Evolutionary conservation across 768 basidiomycete species (phyloP).

Genomic region (Russula emetica): DNA sequence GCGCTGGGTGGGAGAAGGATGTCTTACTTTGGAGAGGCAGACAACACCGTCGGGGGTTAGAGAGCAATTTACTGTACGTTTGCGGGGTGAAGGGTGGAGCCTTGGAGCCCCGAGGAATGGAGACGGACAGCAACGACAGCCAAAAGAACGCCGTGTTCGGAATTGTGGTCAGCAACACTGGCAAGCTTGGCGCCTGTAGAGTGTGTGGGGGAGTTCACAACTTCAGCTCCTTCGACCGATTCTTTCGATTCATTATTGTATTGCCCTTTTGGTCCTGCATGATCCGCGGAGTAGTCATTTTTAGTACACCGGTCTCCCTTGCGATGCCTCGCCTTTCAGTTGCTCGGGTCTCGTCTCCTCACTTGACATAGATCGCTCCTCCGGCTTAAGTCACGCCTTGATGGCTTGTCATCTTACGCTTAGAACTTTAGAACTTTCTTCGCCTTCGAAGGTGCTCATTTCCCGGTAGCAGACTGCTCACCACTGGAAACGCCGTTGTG

Average conservation of each 20-base stretch:
- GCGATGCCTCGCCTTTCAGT: neutral
- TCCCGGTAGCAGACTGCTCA: neutral
- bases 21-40: neutral
- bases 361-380: neutral
- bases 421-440: neutral
- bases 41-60: neutral
- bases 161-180: neutral
- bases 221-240: neutral
- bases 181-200: neutral
- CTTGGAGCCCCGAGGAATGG: slow-evolving; percentile 16
- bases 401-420: neutral
- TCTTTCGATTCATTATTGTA: neutral
- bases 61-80: neutral
- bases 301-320: neutral
- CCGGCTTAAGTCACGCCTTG: neutral
- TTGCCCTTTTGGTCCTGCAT: neutral
- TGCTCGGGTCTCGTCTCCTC: neutral
- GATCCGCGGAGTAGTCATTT: neutral
- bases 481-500: slow-evolving; percentile 1
- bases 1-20: neutral
- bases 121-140: slow-evolving; percentile 8
- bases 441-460: neutral
- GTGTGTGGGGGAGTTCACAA: neutral
- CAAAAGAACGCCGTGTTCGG: slow-evolving; percentile 13
- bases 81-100: neutral